phyloP scores from a whole-genome alignment of 2,329 filamentous ascomycete genomes.

The Neophaeococcomyces mojaviensis region DNA sequence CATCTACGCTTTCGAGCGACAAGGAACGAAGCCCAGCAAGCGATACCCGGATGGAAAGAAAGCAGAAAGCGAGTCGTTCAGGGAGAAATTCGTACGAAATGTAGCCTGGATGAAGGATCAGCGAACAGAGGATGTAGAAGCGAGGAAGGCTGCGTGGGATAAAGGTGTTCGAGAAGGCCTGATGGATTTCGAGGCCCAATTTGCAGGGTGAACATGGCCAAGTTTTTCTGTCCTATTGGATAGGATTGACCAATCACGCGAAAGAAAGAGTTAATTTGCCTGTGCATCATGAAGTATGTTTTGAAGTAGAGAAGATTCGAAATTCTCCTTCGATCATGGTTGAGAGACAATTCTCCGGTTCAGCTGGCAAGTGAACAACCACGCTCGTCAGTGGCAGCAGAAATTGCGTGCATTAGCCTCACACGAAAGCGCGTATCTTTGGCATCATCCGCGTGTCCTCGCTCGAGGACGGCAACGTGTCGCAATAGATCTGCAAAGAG shows the following conservation, averaged over 20 bases:
- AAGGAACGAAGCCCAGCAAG: conserved; percentile 15
- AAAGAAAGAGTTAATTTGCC: background rate
- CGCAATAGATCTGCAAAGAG: no score
- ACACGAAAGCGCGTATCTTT: background rate
- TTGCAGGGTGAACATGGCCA: background rate
- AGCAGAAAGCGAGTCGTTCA: conserved; percentile 42
- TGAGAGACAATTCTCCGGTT: background rate
- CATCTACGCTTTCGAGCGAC: conserved; percentile 52
- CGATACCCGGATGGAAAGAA: conserved; percentile 27
- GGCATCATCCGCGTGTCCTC: background rate
- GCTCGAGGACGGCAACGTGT: no score
- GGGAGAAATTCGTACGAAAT: conserved; percentile 47
- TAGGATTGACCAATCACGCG: background rate
- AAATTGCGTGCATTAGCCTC: conserved; percentile 5
- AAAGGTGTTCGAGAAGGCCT: conserved; percentile 17
- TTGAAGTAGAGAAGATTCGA: background rate
- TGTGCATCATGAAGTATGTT: background rate
- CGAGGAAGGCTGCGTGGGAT: conserved; percentile 20
- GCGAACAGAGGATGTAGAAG: conserved; percentile 42
- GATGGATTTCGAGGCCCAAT: conserved; percentile 20
- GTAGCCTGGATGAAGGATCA: conserved; percentile 44
- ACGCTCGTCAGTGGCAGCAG: background rate
- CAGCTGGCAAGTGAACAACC: background rate
- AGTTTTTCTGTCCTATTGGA: background rate
- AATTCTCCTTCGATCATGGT: background rate